Evolutionary conservation across 2,329 filamentous ascomycete species (phyloP).

Genomic region (Exophiala alcalophila): DNA sequence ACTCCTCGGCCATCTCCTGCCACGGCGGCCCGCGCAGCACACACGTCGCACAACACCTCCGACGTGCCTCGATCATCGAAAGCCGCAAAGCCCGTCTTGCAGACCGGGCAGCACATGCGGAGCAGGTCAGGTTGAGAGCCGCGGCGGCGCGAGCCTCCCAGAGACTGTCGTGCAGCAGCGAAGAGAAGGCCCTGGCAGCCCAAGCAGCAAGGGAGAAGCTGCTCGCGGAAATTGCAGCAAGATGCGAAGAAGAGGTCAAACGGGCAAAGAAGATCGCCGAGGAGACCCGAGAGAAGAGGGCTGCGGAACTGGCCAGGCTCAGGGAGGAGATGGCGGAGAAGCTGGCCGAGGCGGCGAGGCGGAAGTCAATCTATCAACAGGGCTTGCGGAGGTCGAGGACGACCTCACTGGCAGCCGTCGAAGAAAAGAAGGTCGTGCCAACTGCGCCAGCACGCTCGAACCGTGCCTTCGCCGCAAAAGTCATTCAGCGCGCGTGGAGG

Average conservation of each 20-base stretch:
- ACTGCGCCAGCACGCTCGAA: constrained; percentile 42
- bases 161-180: constrained; percentile 54
- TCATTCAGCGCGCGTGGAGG: constrained; percentile 60
- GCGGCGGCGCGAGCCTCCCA: constrained; percentile 60
- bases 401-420: constrained; percentile 47
- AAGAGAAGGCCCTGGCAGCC: constrained; percentile 62
- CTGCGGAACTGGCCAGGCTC: constrained; percentile 58
- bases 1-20: constrained; percentile 53
- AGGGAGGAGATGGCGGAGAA: constrained; percentile 63
- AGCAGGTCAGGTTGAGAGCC: constrained; percentile 62
- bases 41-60: constrained; percentile 63
- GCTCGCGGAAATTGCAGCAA: constrained; percentile 61
- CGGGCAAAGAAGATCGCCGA: constrained; percentile 65
- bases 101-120: constrained; percentile 63
- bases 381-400: constrained; percentile 51
- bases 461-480: constrained; percentile 52
- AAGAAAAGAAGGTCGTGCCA: constrained; percentile 43
- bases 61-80: constrained; percentile 63
- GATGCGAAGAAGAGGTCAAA: constrained; percentile 64
- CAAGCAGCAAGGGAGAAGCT: constrained; percentile 62
- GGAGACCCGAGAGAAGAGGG: constrained; percentile 62
- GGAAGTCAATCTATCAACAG: constrained; percentile 50
- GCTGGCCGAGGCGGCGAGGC: constrained; percentile 60
- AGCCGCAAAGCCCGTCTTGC: constrained; percentile 62
- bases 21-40: constrained; percentile 54